These are phyloP conservation scores for Aspergillus sojae DNA, from an alignment of 2,329 filamentous ascomycete species.

Conservation along the genomic window DNA sequence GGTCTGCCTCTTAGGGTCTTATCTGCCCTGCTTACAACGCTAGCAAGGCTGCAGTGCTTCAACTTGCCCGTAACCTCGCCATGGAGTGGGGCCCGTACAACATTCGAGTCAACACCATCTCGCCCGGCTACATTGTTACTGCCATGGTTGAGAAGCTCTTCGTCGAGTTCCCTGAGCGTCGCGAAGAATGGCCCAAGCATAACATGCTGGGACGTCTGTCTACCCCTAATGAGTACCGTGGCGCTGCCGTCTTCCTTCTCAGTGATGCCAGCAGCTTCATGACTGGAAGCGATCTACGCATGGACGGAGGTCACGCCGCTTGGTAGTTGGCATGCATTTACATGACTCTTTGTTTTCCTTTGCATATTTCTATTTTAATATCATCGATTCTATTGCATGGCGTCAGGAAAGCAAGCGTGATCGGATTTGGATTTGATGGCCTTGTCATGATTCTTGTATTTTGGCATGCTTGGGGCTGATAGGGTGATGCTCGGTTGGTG, in stretches of 20 bases:
- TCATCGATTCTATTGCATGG: constrained; percentile 13
- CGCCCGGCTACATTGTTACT: constrained; percentile 51
- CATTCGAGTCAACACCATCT: constrained; percentile 54
- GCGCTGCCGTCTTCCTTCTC: constrained; percentile 50
- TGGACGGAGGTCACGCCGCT: constrained; percentile 57
- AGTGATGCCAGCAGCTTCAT: constrained; percentile 57
- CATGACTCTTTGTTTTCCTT: constrained; percentile 1
- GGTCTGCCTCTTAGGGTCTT: constrained; percentile 39
- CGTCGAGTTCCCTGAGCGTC: constrained; percentile 72
- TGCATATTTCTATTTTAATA: constrained; percentile 3
- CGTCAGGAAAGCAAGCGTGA: constrained; percentile 14
- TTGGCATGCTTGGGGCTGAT: neutral
- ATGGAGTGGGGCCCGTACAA: constrained; percentile 52
- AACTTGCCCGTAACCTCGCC: constrained; percentile 51
- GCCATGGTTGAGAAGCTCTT: constrained; percentile 50
- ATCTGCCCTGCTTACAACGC: constrained; percentile 54
- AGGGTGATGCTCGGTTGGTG: neutral
- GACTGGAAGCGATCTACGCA: constrained; percentile 57
- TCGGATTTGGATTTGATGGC: neutral
- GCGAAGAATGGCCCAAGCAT: constrained; percentile 77
- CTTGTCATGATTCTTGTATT: constrained; percentile 5
- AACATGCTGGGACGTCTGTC: constrained; percentile 80
- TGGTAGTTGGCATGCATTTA: constrained; percentile 46
- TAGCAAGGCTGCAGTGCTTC: constrained; percentile 52
- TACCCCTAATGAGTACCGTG: constrained; percentile 69